Base-by-base conservation (phyloP, 495 filamentous ascomycete genomes). In the Echria macrotheca region DNA sequence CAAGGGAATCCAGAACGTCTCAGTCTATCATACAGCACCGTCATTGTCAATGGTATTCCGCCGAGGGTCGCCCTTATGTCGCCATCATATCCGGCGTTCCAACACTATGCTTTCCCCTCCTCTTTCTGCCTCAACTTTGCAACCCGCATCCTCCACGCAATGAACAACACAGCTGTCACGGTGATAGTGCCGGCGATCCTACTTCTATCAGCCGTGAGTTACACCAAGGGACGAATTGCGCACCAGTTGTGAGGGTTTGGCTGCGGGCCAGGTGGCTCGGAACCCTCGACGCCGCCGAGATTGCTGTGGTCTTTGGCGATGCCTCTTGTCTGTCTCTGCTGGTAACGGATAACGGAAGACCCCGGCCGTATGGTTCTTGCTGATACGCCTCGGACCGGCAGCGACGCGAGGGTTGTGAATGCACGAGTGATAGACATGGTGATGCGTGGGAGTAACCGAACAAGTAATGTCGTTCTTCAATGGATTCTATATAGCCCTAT, bases 201-300 rank as follows among this genome's bases (percentile, higher is more conserved):
- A 11, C 12, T 1, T 7, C 17, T 9, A 17, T 17, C 10, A 28
- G 28, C 15, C 0, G 4, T 7, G 18, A 8, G 11, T 41, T 10
- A 8, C 11, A 25, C 9, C 2, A 36, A 2, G 9, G 40, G 33
- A 9, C 14, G 6, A 14, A 22, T 18, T 4, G 10, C 44, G 7
- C 26, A 46, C 44, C 44, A 46, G 29, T 46, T 46, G 19, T 46
- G 44, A 17, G 33, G 33, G 29, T 46, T 46, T 8, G 28, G 28
- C 18, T 35, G 28, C 0, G 44, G 44, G n/a, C 44, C 31, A 18
- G 44, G 44, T 0, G 44, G 44, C 15, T 46, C 44, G 10, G 44
- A 46, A 3, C 44, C 44, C 6, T 33, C 44, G 9, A 32, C 26
- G 1, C 44, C 44, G 12, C 44, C 44, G 0, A 46, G 18, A 10